Percentiles rank a stretch among this genome's conserved stretches.
Conservation (phyloP, 768 basidiomycete genomes). For the Calocybe indica region DNA sequence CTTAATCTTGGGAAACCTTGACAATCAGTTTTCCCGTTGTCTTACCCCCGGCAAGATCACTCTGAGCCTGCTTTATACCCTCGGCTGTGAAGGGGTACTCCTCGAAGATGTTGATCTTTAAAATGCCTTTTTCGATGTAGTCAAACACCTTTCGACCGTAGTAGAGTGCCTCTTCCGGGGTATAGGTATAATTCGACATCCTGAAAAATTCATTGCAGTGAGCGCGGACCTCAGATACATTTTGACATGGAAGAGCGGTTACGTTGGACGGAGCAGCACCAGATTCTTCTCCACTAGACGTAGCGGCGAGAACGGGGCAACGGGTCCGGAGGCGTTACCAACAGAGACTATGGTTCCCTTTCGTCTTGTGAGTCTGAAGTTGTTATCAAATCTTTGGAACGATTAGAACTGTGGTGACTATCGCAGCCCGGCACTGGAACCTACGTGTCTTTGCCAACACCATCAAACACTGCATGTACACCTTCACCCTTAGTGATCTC, state of each 20-base stretch:
- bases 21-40: constrained; percentile 85
- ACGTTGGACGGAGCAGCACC: constrained; percentile 74
- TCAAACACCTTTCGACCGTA: constrained; percentile 66
- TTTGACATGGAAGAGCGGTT: not conserved
- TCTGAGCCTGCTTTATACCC: constrained; percentile 71
- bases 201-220: constrained; percentile 26
- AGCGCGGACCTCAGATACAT: not conserved
- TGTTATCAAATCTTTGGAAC: constrained; percentile 56
- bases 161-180: constrained; percentile 61
- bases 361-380: constrained; percentile 76
- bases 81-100: constrained; percentile 84
- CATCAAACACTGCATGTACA: constrained; percentile 86
- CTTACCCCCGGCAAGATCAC: constrained; percentile 68
- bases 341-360: constrained; percentile 89
- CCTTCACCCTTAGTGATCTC: constrained; percentile 76
- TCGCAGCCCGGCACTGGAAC: constrained; percentile 17
- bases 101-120: constrained; percentile 66
- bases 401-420: not conserved
- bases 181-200: constrained; percentile 64
- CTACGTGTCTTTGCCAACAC: constrained; percentile 95
- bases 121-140: constrained; percentile 46
- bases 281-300: constrained; percentile 80
- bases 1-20: constrained; percentile 39
- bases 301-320: constrained; percentile 68
- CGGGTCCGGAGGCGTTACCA: constrained; percentile 88